Evolutionary conservation across 2,329 filamentous ascomycete species (phyloP), one percentile per base, ranked within the genome.

Genomic region (Pseudonectria buxi): DNA sequence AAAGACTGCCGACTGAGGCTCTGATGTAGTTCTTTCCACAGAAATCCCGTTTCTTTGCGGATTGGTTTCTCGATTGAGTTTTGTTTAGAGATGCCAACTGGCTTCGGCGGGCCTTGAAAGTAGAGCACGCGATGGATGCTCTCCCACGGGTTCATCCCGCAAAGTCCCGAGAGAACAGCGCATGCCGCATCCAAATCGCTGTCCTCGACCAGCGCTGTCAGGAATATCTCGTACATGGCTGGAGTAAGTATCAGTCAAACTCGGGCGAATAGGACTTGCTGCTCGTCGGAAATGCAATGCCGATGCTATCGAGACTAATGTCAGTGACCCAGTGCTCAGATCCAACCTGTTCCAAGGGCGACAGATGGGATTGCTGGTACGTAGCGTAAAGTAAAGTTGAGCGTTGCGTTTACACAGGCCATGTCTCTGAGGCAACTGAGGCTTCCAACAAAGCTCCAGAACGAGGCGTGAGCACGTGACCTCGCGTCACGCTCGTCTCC

Each of bases 211-310:
- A 68, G 53, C 9, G 72, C 67, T 4, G 74, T 73, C 38, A 80
- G 64, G 47, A 78, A 79, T 13, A 80, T 58, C 55, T 80, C 75
- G 50, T 77, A 70, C 74, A 78, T 78, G 33, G 12, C 43, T 37
- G 38, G 33, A 28, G 13, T 26, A 25, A 7, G 1, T 11, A 3
- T 9, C 10, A 22, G 24, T 27, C 24, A 24, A 26, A 22, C 18
- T 22, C 9, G 18, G 18, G 18, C 18, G 9, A 9, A 5, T 22
- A 9, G 18, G 18, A 22, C 5, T 9, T 22, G 18, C 9, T 22
- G 5, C 18, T 9, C 18, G 9, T 22, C 5, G 5, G 18, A 22
- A 6, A 22, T 5, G 9, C 18, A 5, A 5, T 22, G 9, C 5
- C 9, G 18, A 22, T 22, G 18, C 18, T 9, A 6, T 22, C 9